Evolutionary conservation across 2,329 filamentous ascomycete species (phyloP).

Genomic region (Cercospora sp.): DNA sequence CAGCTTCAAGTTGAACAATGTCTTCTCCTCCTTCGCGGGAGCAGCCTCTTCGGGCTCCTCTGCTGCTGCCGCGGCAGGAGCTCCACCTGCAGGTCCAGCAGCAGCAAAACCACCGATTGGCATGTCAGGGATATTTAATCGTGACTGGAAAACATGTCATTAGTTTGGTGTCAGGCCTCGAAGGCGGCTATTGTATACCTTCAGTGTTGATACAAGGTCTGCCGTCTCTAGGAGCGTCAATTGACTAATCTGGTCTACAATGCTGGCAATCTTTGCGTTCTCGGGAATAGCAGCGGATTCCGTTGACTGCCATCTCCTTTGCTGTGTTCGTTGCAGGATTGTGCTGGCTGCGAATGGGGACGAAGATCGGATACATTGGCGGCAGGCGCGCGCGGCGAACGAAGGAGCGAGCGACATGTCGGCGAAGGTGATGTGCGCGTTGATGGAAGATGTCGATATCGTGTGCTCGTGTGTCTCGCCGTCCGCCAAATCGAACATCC

Average conservation of each 20-base stretch:
- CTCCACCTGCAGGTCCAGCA: slow-evolving; percentile 58
- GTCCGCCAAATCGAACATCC: slow-evolving; percentile 1
- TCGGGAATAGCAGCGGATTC: slow-evolving; percentile 53
- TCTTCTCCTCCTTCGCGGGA: slow-evolving; percentile 87
- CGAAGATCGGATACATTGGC: slow-evolving; percentile 39
- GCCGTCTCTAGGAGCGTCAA: slow-evolving; percentile 97
- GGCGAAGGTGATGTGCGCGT: slow-evolving; percentile 13
- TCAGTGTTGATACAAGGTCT: slow-evolving; percentile 89
- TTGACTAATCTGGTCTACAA: slow-evolving; percentile 98
- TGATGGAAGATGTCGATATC: slow-evolving; percentile 7
- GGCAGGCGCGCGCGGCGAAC: slow-evolving; percentile 48
- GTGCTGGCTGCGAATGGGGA: slow-evolving; percentile 32
- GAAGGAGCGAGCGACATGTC: slow-evolving; percentile 49
- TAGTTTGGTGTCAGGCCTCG: neutral
- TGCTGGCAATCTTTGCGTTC: slow-evolving; percentile 90
- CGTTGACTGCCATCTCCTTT: slow-evolving; percentile 83
- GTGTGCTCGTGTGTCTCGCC: slow-evolving; percentile 14
- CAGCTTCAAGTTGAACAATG: slow-evolving; percentile 94
- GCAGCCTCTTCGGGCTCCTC: slow-evolving; percentile 82
- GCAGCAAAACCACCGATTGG: slow-evolving; percentile 88
- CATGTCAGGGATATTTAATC: slow-evolving; percentile 96
- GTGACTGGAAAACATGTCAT: slow-evolving; percentile 59
- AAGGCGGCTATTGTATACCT: slow-evolving; percentile 62
- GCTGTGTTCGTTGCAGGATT: slow-evolving; percentile 27
- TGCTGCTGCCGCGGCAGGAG: slow-evolving; percentile 61